These are phyloP conservation scores for Triticum aestivum DNA, from an alignment of 176 grass and related monocot genomes.

Conservation along the genomic window IWGSC_CS_RefSeq_v2.1 NC_057801.1:199834692-199835191, in stretches of 20 bases:
- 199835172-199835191: neutral
- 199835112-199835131: neutral
- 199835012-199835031: neutral
- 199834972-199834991: neutral
- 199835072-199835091: neutral
- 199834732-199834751: neutral
- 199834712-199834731: neutral
- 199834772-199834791: neutral
- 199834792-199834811: neutral
- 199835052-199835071: neutral
- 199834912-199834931: neutral
- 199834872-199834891: neutral
- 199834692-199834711: neutral
- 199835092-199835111: neutral
- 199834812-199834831: neutral
- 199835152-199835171: neutral
- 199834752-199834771: neutral
- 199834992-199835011: neutral
- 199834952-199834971: neutral
- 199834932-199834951: neutral
- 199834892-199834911: neutral
- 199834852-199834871: neutral
- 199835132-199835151: neutral
- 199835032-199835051: neutral
- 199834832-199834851: neutral